phyloP scores from a whole-genome alignment of 192 early-diverging fungal species.

The Gaertneriomyces semiglobifer region DNA sequence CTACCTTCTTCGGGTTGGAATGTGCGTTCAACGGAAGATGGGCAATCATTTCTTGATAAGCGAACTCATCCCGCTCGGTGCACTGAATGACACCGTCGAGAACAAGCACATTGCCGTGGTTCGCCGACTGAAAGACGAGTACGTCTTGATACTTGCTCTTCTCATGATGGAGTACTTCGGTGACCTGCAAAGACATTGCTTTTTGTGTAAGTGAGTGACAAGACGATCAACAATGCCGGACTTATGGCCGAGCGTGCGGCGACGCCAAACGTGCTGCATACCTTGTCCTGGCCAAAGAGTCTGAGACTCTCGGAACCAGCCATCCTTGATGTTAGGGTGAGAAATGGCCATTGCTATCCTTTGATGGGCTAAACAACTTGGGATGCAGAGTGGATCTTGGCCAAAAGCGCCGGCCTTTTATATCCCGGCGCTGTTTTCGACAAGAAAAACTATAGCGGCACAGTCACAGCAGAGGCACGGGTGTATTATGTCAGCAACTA shows the following conservation, averaged over 20 bases:
- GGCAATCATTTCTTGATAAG: slow-evolving; percentile 99
- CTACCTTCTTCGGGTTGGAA: slow-evolving; percentile 88
- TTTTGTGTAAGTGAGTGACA: background rate
- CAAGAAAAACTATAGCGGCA: no score
- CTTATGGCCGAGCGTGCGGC: no score
- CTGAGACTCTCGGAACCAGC: slow-evolving; percentile 94
- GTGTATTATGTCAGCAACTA: no score
- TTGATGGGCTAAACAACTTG: background rate
- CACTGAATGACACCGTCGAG: slow-evolving; percentile 98
- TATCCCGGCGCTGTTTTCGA: no score
- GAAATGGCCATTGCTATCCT: slow-evolving; percentile 31
- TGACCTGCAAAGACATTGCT: slow-evolving; percentile 94
- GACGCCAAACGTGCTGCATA: slow-evolving; percentile 23
- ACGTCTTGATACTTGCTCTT: slow-evolving; percentile 96
- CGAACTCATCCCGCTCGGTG: slow-evolving; percentile 98
- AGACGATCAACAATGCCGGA: no score
- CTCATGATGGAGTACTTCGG: slow-evolving; percentile 92
- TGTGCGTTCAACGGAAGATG: slow-evolving; percentile 92
- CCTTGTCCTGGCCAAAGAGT: slow-evolving; percentile 98
- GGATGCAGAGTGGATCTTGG: no score
- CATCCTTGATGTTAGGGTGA: slow-evolving; percentile 89
- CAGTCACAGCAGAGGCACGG: no score
- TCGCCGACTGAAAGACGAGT: slow-evolving; percentile 91
- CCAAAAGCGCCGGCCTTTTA: no score
- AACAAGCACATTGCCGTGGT: slow-evolving; percentile 94